Evolutionary conservation across 192 early-diverging fungal genomes (phyloP).

Genomic region (Geranomyces variabilis): DNA sequence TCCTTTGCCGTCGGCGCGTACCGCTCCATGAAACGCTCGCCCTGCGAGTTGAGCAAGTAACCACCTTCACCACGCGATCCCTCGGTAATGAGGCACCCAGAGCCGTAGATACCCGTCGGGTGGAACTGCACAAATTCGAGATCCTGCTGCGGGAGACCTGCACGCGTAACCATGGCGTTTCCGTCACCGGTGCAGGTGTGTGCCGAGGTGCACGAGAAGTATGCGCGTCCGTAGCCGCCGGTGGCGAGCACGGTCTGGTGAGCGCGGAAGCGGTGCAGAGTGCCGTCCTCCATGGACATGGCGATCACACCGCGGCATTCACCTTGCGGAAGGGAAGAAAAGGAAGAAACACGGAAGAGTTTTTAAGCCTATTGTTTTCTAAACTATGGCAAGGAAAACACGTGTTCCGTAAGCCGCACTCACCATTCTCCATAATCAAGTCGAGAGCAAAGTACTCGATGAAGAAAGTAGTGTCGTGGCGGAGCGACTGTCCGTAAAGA

Average conservation of each 20-base stretch:
- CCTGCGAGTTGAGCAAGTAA: constrained; percentile 91
- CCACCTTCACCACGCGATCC: constrained; percentile 97
- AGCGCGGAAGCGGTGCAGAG: constrained; percentile 93
- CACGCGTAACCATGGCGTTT: constrained; percentile 98
- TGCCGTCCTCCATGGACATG: constrained; percentile 97
- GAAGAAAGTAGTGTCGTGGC: constrained; percentile 95
- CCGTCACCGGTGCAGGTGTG: constrained; percentile 99
- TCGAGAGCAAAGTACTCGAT: constrained; percentile 99
- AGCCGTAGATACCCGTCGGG: constrained; percentile 98
- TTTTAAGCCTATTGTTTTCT: no score
- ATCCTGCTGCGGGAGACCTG: constrained; percentile 96
- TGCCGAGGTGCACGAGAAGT: constrained; percentile 97
- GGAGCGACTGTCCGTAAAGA: constrained; percentile 95
- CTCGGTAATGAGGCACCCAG: constrained; percentile 97
- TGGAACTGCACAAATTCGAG: constrained; percentile 99
- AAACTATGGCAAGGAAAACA: no score
- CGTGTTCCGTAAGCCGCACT: no score
- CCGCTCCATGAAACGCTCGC: constrained; percentile 99
- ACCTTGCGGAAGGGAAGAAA: no score
- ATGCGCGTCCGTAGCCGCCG: constrained; percentile 99
- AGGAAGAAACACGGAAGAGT: no score
- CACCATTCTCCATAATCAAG: constrained; percentile 97
- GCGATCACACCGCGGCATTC: constrained; percentile 96
- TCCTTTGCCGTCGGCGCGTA: constrained; percentile 99
- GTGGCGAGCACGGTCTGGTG: constrained; percentile 98